Base-by-base conservation (phyloP, 2,329 filamentous ascomycete species). In the Aspergillus fumigatiaffinis region DNA sequence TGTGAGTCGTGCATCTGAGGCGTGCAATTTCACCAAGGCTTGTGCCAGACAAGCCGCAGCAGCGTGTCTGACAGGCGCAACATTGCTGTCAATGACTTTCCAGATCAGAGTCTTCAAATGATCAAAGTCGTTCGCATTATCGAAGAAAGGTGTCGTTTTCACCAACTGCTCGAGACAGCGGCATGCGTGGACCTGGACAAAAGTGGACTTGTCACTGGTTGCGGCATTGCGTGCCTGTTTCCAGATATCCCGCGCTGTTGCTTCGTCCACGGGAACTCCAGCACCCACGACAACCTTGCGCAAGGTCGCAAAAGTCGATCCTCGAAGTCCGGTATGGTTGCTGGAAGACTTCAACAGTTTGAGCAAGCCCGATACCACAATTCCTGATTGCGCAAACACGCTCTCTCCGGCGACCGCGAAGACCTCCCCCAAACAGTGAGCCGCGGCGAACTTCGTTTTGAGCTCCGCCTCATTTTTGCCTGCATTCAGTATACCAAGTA, bases 351-450 rank as follows among this genome's bases (percentile, higher is more conserved):
- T 97, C 61, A 96, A 76, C 0, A 92, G 79, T 74, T 92, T 95
- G 56, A 96, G 68, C 52, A 96, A 76, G 4, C 86, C 84, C 10
- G 85, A 82, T 65, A 87, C 90, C 17, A 87, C 85, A 59, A 96
- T 76, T 55, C 87, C 87, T 60, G 94, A 91, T 58, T 96, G 79
- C 61, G 88, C 87, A 72, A 96, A 90, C 51, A 90, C 91, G 73
- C 93, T 97, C 73, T 97, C 94, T 54, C 94, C 94, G 2, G 93
- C 93, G n/a, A 89, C 86, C 57, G 88, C 90, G 74, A 92, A 97
- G 35, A 97, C 85, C 69, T 94, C 88, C 32, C 94, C 94, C 64
- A 99, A 73, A 70, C 91, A 96, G 71, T 88, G 85, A 42, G 90
- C 88, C 23, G 93, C 93, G 5, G 92, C 92, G 82, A 97, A 92